A percentile compares a stretch with the other conserved stretches of the same genome.
Evolutionary conservation across 306 rosid species (phyloP).

Genomic region (Cucurbita pepo): DNA sequence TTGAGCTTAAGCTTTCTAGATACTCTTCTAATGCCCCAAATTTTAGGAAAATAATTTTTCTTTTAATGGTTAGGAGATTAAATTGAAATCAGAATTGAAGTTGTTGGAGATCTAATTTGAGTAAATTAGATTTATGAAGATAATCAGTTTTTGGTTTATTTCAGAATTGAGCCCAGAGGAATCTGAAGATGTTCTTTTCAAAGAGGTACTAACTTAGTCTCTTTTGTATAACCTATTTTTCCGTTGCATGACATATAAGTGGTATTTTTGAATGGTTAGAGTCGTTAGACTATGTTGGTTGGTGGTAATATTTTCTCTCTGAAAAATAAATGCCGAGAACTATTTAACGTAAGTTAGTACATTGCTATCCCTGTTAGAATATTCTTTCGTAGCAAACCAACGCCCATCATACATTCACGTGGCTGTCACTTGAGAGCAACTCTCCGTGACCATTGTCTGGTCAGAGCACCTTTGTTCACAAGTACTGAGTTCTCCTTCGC

Average conservation of each 20-base stretch:
- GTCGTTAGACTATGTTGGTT: neutral
- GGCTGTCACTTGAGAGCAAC: neutral
- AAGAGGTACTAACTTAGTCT: slow-evolving; percentile 13
- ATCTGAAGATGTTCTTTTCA: slow-evolving; percentile 96
- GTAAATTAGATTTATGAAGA: too few species aligned
- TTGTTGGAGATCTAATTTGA: too few species aligned
- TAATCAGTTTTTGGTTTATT: slow-evolving; percentile 4
- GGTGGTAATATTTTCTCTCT: neutral
- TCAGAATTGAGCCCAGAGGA: slow-evolving; percentile 92
- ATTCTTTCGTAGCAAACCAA: neutral
- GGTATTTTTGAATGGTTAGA: neutral
- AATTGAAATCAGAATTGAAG: too few species aligned
- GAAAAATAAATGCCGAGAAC: neutral
- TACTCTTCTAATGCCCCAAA: neutral
- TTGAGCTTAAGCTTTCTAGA: neutral
- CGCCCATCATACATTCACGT: neutral
- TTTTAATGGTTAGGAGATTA: too few species aligned
- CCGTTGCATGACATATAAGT: neutral
- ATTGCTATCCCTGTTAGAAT: neutral
- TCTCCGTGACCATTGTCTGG: neutral
- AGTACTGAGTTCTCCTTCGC: neutral
- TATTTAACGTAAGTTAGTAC: neutral
- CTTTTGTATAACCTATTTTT: neutral
- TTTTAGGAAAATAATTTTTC: too few species aligned
- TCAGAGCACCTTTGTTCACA: neutral